Evolutionary conservation across 2,329 filamentous ascomycete genomes (phyloP), one percentile per base, ranked within the genome.

Genomic region (Pyricularia sp.): DNA sequence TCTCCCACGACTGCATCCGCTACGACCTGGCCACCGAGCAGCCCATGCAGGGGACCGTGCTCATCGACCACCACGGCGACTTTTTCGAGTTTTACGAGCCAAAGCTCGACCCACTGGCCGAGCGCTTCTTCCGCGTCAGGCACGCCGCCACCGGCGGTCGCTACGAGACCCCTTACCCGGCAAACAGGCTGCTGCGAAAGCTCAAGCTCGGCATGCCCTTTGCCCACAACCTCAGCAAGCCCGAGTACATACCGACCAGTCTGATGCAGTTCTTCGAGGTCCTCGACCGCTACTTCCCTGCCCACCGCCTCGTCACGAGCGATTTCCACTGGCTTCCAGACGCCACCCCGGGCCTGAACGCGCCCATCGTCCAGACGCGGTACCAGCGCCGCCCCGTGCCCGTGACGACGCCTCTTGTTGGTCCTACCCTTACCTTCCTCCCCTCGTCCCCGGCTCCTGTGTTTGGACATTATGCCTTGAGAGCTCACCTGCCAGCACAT

Each of bases 211-310:
- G 84, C 68, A 76, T 93, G 68, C 93, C 93, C 3, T 88, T 94
- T 72, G 84, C 88, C 33, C 85, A 88, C 6, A 94, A 94, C 76
- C 85, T 97, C 72, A 94, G 92, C 33, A 80, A 85, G 28, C 92
- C 94, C 0, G 95, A 99, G 81, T 99, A 96, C 79, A 92, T 99
- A 68, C 95, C 95, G 5, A 99, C 94, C 5, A 87, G 93, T 26
- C 85, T 98, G 73, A 94, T 99, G 92, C 91, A 96, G 77, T 98
- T 99, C 83, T 98, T 98, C 78, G 92, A 96, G 78, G 90, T 97
- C 66, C 83, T 99, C 70, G 90, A 92, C 71, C 87, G 87, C 71
- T 93, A 92, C 78, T 99, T 99, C 79, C 96, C 95, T 0, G 90
- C 88, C 3, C 95, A 99, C 80, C 88, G 93, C 70, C 86, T 99